phyloP scores from a whole-genome alignment of 169 alveolate species.

The Plasmodium adleri region DNA sequence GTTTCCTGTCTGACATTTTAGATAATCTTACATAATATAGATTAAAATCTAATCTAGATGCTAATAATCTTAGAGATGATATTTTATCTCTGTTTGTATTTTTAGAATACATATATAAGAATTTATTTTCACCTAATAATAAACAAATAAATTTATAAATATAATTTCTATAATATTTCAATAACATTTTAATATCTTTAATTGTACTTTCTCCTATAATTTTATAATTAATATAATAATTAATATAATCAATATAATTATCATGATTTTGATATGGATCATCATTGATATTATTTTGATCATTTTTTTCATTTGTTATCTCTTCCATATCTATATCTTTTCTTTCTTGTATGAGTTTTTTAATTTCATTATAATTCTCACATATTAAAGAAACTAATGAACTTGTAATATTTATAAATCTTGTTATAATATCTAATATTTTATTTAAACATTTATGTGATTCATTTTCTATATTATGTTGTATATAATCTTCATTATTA shows the following conservation, averaged over 20 bases:
- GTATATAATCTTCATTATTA: too few relatives aligned
- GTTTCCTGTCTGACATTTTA: slow-evolving; percentile 3
- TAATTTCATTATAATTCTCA: slow-evolving; percentile 58
- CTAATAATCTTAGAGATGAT: slow-evolving; percentile 58
- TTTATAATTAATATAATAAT: slow-evolving; percentile 39
- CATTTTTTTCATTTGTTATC: not conserved
- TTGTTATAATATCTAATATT: slow-evolving; percentile 52
- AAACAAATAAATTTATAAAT: slow-evolving; percentile 66
- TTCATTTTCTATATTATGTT: slow-evolving; percentile 17
- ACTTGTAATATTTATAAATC: slow-evolving; percentile 60
- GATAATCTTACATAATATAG: slow-evolving; percentile 61
- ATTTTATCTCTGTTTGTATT: slow-evolving; percentile 48
- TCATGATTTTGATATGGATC: slow-evolving; percentile 7
- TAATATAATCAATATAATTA: slow-evolving; percentile 49
- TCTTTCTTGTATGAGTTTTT: slow-evolving; percentile 26
- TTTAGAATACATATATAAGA: slow-evolving; percentile 7
- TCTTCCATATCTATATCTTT: slow-evolving; percentile 6
- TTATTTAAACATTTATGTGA: slow-evolving; percentile 38
- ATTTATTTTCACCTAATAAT: slow-evolving; percentile 41
- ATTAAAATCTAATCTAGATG: slow-evolving; percentile 59
- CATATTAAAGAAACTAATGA: slow-evolving; percentile 59
- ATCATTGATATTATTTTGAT: slow-evolving; percentile 16
- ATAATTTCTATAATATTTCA: slow-evolving; percentile 64
- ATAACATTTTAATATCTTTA: slow-evolving; percentile 56
- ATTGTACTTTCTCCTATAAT: slow-evolving; percentile 70